These are phyloP conservation scores for Cladophialophora chaetospira DNA, from an alignment of 2,329 filamentous ascomycete species.

Conservation along the genomic window DNA sequence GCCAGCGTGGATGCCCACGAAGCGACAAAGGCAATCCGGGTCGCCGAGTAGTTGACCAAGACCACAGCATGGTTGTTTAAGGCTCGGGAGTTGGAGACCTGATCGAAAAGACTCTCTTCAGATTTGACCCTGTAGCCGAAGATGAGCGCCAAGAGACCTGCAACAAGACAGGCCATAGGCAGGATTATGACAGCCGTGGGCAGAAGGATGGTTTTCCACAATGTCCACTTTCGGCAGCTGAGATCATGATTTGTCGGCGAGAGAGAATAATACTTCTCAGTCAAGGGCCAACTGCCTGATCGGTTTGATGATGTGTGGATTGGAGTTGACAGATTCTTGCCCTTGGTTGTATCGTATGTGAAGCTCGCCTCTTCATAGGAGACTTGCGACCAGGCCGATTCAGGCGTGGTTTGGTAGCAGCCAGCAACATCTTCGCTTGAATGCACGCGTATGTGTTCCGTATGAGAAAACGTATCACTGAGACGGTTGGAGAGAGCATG, in stretches of 20 bases:
- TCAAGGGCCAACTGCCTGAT: constrained; percentile 17
- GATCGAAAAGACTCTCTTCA: constrained; percentile 17
- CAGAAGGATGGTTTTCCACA: constrained; percentile 26
- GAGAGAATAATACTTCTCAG: constrained; percentile 22
- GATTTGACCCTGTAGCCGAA: constrained; percentile 29
- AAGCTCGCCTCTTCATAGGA: constrained; percentile 6
- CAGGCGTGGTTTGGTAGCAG: constrained; percentile 13
- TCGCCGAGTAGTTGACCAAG: constrained; percentile 32
- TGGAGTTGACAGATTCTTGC: constrained; percentile 7
- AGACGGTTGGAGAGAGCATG: constrained; percentile 2
- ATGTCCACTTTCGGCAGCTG: constrained; percentile 10
- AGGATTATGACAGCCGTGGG: constrained; percentile 27
- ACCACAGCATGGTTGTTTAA: constrained; percentile 23
- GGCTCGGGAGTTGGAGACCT: constrained; percentile 19
- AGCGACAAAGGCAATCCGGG: constrained; percentile 31
- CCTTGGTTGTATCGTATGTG: constrained; percentile 10
- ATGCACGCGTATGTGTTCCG: constrained; percentile 1
- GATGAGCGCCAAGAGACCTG: constrained; percentile 26
- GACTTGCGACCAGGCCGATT: constrained; percentile 19
- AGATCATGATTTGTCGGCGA: constrained; percentile 6
- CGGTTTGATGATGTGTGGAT: constrained; percentile 3
- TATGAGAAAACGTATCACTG: constrained; percentile 1
- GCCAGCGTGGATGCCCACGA: constrained; percentile 31
- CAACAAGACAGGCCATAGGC: constrained; percentile 29
- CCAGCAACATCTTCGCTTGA: constrained; percentile 8